phyloP scores from a whole-genome alignment of 306 rosid species.

The Astragalus glycyphyllos region DNA sequence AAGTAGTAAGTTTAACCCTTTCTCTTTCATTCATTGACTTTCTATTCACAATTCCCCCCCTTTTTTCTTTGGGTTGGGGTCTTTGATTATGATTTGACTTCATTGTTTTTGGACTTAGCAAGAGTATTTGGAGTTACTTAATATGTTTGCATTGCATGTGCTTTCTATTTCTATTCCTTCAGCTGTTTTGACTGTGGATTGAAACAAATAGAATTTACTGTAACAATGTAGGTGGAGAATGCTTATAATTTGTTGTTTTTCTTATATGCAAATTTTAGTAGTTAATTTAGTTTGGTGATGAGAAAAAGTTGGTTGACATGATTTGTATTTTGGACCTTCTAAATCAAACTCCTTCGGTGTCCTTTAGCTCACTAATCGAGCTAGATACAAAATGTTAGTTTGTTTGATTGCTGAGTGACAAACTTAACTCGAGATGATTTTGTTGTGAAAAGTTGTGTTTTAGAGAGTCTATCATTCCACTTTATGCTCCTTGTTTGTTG shows the following conservation, averaged over 20 bases:
- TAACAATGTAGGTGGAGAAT: constrained; percentile 35
- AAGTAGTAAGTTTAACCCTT: constrained; percentile 55
- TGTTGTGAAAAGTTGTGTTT: constrained; percentile 13
- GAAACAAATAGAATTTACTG: constrained; percentile 17
- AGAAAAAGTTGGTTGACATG: no score
- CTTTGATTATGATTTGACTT: neutral
- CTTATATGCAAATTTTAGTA: no score
- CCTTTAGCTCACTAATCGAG: no score
- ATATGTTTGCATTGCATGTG: neutral
- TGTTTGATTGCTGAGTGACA: constrained; percentile 7
- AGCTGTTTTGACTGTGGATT: neutral
- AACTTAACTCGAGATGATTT: neutral
- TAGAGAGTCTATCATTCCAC: neutral
- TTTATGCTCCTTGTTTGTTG: neutral
- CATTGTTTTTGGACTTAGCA: neutral
- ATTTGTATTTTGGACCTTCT: no score
- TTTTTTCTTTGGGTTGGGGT: neutral
- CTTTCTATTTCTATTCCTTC: neutral
- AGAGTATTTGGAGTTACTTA: constrained; percentile 9
- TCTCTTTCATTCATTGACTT: constrained; percentile 4
- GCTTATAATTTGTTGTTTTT: neutral
- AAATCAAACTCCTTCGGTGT: no score
- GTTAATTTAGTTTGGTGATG: no score
- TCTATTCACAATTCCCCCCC: neutral
- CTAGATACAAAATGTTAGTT: neutral